These are phyloP conservation scores for Chlamydomonas incerta DNA, from an alignment of 139 green algal species.

Conservation along the genomic window DNA sequence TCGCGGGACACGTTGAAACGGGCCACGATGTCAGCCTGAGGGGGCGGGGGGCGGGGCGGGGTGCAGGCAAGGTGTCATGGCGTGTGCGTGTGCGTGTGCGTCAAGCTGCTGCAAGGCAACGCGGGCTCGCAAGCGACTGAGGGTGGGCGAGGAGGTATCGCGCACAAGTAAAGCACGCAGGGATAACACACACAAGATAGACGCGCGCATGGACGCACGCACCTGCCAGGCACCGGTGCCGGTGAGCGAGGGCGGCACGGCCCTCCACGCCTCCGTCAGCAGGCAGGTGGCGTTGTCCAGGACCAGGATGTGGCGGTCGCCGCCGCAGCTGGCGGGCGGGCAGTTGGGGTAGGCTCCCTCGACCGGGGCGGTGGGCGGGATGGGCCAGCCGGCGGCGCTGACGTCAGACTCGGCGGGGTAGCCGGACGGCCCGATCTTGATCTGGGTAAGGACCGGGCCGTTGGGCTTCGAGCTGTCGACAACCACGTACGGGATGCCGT, in stretches of 20 bases:
- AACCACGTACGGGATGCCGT: slow-evolving; percentile 34
- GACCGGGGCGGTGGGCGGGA: slow-evolving; percentile 32
- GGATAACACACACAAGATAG: too few species aligned
- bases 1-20: slow-evolving; percentile 32
- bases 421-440: not conserved
- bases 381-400: slow-evolving; percentile 3
- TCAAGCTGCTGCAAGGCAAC: too few species aligned
- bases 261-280: slow-evolving; percentile 49
- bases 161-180: too few species aligned
- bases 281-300: slow-evolving; percentile 52
- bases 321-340: slow-evolving; percentile 23
- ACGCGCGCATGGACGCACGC: not conserved
- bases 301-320: slow-evolving; percentile 53
- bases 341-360: slow-evolving; percentile 47
- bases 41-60: too few species aligned
- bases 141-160: too few species aligned
- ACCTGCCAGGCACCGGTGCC: slow-evolving; percentile 30
- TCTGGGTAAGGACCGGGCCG: not conserved
- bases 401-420: slow-evolving; percentile 23
- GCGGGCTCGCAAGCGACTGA: too few species aligned
- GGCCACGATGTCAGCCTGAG: slow-evolving; percentile 12
- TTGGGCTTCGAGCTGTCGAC: slow-evolving; percentile 12
- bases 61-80: too few species aligned
- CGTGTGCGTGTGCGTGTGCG: too few species aligned
- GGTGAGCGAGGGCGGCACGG: not conserved